These are phyloP conservation scores for Cladorrhinum sp. DNA, from an alignment of 2,329 filamentous ascomycete species.

Conservation along the genomic window DNA sequence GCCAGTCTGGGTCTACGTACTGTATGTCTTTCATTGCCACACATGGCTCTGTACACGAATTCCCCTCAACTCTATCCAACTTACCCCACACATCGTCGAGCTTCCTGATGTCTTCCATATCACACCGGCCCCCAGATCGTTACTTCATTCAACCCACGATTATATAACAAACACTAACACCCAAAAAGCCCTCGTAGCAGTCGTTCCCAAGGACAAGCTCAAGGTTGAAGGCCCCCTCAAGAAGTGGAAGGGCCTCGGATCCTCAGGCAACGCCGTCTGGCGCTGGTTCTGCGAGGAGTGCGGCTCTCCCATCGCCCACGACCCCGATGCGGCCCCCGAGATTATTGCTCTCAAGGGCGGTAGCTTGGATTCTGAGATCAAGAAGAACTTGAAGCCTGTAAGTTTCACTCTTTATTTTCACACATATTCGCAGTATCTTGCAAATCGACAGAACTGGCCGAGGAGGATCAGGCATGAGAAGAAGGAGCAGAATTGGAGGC, in stretches of 20 bases:
- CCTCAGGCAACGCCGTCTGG: constrained; percentile 62
- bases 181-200: constrained; percentile 58
- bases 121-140: background rate
- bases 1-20: constrained; percentile 66
- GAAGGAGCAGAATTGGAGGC: too few relatives aligned
- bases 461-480: too few relatives aligned
- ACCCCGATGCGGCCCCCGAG: constrained; percentile 65
- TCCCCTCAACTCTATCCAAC: background rate
- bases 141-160: background rate
- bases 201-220: constrained; percentile 65
- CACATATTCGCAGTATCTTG: too few relatives aligned
- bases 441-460: too few relatives aligned
- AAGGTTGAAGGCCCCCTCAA: constrained; percentile 62
- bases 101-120: background rate
- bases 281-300: constrained; percentile 69
- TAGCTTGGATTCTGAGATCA: constrained; percentile 60
- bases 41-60: background rate
- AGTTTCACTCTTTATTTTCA: constrained; percentile 27
- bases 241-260: constrained; percentile 58
- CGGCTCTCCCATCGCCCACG: constrained; percentile 67
- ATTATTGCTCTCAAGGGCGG: constrained; percentile 70
- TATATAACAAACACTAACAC: background rate
- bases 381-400: constrained; percentile 65
- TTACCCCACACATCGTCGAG: background rate
- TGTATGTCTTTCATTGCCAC: constrained; percentile 43